Conservation (phyloP, 768 basidiomycete species). For the Mycena haematopus region DNA sequence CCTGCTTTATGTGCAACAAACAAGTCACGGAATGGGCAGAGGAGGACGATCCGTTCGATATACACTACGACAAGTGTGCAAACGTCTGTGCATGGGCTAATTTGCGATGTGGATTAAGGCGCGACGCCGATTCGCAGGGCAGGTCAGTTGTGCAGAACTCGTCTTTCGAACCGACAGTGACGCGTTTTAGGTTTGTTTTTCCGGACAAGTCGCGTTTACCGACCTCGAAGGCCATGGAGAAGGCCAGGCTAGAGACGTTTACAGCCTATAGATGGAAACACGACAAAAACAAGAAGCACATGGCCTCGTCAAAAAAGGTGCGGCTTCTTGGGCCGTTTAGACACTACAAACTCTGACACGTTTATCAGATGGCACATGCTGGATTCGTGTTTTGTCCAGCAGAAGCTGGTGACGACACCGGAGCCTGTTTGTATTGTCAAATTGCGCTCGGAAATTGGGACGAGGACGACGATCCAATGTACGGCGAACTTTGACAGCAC, state of each 20-base stretch:
- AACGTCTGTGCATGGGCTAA: conserved; percentile 80
- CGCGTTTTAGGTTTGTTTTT: conserved; percentile 59
- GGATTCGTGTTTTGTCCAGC: conserved; percentile 87
- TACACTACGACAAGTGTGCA: conserved; percentile 78
- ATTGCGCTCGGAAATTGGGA: conserved; percentile 88
- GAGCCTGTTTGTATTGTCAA: conserved; percentile 86
- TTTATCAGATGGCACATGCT: conserved; percentile 80
- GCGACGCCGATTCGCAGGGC: conserved; percentile 63
- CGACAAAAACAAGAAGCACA: conserved; percentile 64
- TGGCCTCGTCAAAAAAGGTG: conserved; percentile 77
- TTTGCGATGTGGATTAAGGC: conserved; percentile 71
- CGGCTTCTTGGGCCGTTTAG: not conserved
- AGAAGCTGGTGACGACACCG: conserved; percentile 74
- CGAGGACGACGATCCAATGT: conserved; percentile 86
- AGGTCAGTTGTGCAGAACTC: conserved; percentile 47
- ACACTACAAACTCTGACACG: conserved; percentile 8
- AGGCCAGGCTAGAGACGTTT: conserved; percentile 75
- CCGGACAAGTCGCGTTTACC: conserved; percentile 69
- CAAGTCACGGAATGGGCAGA: conserved; percentile 85
- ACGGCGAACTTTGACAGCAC: conserved; percentile 37
- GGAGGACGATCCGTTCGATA: conserved; percentile 83
- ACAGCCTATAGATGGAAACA: conserved; percentile 68
- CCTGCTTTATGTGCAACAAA: conserved; percentile 86
- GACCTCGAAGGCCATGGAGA: conserved; percentile 70
- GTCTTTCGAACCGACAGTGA: not conserved